Conservation (phyloP, 73 alveolate species). For the Blepharisma japonicum region DNA sequence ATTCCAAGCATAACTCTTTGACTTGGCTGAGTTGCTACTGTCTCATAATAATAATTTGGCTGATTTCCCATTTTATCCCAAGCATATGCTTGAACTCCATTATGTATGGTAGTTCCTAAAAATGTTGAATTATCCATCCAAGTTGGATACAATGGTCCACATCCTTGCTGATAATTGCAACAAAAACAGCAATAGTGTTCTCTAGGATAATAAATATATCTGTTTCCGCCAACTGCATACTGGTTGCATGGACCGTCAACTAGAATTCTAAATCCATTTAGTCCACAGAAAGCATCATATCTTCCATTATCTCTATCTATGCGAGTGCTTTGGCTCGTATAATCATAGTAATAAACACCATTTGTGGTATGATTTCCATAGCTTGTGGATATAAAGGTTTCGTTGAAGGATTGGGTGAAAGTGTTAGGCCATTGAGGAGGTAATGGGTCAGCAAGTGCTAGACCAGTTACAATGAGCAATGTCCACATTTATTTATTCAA, state of each 20-base stretch:
- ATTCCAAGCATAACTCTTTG: conserved; percentile 49
- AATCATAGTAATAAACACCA: conserved; percentile 43
- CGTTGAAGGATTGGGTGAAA: conserved; percentile 41
- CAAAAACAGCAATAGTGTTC: conserved; percentile 51
- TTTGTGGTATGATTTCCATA: conserved; percentile 23
- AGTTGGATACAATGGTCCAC: conserved; percentile 50
- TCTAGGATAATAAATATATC: conserved; percentile 51
- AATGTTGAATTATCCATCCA: conserved; percentile 45
- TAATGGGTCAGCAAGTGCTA: background rate
- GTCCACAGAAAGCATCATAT: conserved; percentile 55
- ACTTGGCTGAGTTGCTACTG: conserved; percentile 35
- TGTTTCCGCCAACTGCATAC: conserved; percentile 44
- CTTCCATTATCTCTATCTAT: conserved; percentile 55
- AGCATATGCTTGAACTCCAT: conserved; percentile 43
- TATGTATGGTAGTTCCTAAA: conserved; percentile 28
- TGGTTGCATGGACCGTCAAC: conserved; percentile 52
- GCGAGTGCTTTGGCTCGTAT: conserved; percentile 33
- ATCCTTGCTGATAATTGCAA: conserved; percentile 56
- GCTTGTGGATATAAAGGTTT: conserved; percentile 39
- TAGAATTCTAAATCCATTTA: conserved; percentile 37
- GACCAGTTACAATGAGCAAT: background rate
- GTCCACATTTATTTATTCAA: background rate
- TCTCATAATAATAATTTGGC: conserved; percentile 48
- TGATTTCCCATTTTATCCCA: conserved; percentile 57
- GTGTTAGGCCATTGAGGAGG: conserved; percentile 47